These are phyloP conservation scores for Paraconiothyrium brasiliense DNA, from an alignment of 2,329 filamentous ascomycete genomes.

Conservation along the genomic window DNA sequence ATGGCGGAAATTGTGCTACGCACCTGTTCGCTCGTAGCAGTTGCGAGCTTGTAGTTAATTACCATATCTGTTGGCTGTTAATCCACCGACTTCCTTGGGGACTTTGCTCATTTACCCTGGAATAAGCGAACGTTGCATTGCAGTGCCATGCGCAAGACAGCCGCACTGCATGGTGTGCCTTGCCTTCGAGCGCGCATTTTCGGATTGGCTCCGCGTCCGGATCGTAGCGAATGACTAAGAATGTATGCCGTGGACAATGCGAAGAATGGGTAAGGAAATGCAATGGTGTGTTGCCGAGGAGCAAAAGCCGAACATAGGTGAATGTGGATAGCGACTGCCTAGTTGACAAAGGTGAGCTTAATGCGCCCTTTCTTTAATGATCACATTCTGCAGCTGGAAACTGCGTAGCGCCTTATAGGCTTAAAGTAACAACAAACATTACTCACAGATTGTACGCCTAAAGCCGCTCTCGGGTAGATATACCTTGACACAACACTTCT, in stretches of 20 bases:
- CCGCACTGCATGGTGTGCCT: not conserved
- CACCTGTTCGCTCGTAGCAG: not conserved
- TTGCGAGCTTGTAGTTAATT: conserved; percentile 1
- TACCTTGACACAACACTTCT: not conserved
- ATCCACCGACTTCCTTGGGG: not conserved
- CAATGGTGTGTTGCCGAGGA: not conserved
- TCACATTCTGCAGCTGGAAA: not conserved
- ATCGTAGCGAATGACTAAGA: conserved; percentile 7
- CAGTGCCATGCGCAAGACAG: not conserved
- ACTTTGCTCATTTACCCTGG: not conserved
- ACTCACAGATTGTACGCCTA: not conserved
- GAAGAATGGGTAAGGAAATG: conserved; percentile 2
- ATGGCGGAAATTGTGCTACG: not conserved
- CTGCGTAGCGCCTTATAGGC: not conserved
- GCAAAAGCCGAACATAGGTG: not conserved
- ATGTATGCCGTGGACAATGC: not conserved
- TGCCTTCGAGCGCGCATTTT: not conserved
- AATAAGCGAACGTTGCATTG: conserved; percentile 13
- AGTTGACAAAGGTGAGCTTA: not conserved
- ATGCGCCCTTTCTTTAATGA: not conserved
- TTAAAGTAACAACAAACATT: not conserved
- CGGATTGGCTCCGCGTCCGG: not conserved
- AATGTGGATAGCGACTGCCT: not conserved
- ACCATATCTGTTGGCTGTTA: not conserved
- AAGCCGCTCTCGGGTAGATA: not conserved